Evolutionary conservation across 805 yeast species (phyloP), one percentile per base, ranked within the genome.

Genomic region (Saccharomyces kudriavzevii): DNA sequence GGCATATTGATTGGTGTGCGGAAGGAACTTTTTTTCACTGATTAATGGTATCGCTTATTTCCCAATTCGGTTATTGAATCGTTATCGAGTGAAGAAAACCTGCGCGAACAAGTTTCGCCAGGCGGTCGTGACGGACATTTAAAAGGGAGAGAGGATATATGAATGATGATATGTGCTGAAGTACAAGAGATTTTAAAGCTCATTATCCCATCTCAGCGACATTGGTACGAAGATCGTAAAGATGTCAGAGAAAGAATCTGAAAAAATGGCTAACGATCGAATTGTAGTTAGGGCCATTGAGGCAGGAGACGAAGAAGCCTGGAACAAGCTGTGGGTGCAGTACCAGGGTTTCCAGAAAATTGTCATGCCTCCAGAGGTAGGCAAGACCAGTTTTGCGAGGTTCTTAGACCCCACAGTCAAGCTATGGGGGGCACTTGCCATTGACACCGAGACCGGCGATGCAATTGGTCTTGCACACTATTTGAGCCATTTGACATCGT

Each of bases 401-500:
- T 77, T 78, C 53, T 63, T 81, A 31, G 79, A 80, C 57, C 69
- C 69, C 1, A 48, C 58, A 0, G 76, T 73, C 49, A 77, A 79
- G 0, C 77, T 80, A 49, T 76, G 76, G 67, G 68, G 77, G 9
- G 77, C 75, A 0, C 77, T 81, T 6, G 84, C 84, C 0, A 69
- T 71, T 20, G 72, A 72, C 47, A 55, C 63, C 1, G 64, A 51
- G 5, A 58, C 58, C 2, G 65, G 67, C 3, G 58, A 63, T 43
- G 58, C 77, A 14, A 69, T 81, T 55, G 85, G 84, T 0, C 73
- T 80, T 59, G 81, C 76, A 4, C 73, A 74, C 48, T 80, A 75
- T 60, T 65, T 79, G 50, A 71, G 72, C 47, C 84, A 81, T 57
- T 59, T 75, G 52, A 66, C 74, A 48, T 80, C 84, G 13, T 81